Evolutionary conservation across 2,329 filamentous ascomycete genomes (phyloP).

Genomic region (Calonectria hongkongensis): DNA sequence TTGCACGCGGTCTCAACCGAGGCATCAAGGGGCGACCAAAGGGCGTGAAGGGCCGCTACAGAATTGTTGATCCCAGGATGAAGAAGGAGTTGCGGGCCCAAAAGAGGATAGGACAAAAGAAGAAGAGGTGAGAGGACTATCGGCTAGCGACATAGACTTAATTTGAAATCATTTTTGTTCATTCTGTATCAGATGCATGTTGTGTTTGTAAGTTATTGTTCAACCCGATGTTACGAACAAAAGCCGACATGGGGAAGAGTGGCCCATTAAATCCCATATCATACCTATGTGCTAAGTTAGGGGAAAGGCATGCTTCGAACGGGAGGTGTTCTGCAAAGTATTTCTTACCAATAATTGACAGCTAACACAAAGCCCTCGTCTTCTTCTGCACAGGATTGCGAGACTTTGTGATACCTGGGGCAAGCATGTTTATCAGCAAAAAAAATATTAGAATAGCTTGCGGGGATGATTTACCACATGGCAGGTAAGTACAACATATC

Average conservation of each 20-base stretch:
- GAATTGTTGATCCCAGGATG: slow-evolving; percentile 95
- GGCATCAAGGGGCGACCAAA: slow-evolving; percentile 90
- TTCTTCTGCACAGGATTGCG: slow-evolving; percentile 79
- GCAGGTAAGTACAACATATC: slow-evolving; percentile 90
- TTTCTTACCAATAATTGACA: slow-evolving; percentile 85
- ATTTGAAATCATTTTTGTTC: slow-evolving; percentile 37
- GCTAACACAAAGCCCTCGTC: slow-evolving; percentile 85
- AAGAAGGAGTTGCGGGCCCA: slow-evolving; percentile 96
- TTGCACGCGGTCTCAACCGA: slow-evolving; percentile 88
- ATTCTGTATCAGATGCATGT: slow-evolving; percentile 38
- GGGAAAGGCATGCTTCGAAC: not conserved
- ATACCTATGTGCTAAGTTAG: slow-evolving; percentile 72
- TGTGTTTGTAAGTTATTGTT: slow-evolving; percentile 38
- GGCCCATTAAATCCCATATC: slow-evolving; percentile 85
- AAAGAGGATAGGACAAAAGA: slow-evolving; percentile 86
- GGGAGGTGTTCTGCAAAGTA: not conserved
- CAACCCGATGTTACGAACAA: slow-evolving; percentile 66
- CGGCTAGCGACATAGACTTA: slow-evolving; percentile 40
- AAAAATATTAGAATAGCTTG: slow-evolving; percentile 11
- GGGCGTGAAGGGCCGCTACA: slow-evolving; percentile 96
- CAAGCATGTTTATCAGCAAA: not conserved
- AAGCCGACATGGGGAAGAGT: slow-evolving; percentile 77
- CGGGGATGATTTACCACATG: slow-evolving; percentile 77
- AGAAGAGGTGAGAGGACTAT: slow-evolving; percentile 65
- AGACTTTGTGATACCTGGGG: slow-evolving; percentile 85